Evolutionary conservation across 1,139 yeast genomes (phyloP).

Genomic region (Lodderomyces beijingensis): DNA sequence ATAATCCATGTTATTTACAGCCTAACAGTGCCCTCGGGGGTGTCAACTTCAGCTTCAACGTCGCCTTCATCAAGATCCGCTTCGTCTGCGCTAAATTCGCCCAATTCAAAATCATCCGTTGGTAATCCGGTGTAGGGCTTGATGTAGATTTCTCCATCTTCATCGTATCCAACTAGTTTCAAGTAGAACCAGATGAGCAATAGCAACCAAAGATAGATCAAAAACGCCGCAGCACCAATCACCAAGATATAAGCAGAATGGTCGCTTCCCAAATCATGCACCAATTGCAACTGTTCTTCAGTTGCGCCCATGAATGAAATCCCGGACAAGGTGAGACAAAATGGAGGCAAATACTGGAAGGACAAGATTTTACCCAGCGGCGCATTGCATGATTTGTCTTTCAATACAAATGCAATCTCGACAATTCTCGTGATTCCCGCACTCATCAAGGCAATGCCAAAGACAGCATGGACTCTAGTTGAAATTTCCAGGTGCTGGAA

Average conservation of each 20-base stretch:
- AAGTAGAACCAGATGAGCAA: constrained; percentile 55
- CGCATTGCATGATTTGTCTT: constrained; percentile 43
- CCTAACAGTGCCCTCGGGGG: background rate
- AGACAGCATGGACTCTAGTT: constrained; percentile 81
- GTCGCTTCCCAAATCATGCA: constrained; percentile 72
- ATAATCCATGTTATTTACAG: too few relatives aligned
- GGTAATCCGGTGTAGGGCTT: constrained; percentile 14
- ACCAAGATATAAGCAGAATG: constrained; percentile 78
- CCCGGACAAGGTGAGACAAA: constrained; percentile 75
- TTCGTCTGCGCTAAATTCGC: constrained; percentile 26
- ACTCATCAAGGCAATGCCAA: constrained; percentile 73
- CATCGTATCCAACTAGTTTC: constrained; percentile 44
- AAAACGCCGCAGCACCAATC: constrained; percentile 69
- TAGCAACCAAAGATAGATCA: constrained; percentile 65
- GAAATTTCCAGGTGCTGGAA: constrained; percentile 69
- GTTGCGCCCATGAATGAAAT: constrained; percentile 85
- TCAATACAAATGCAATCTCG: constrained; percentile 70
- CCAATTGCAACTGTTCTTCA: constrained; percentile 77
- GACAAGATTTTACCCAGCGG: constrained; percentile 50
- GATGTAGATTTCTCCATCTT: constrained; percentile 28
- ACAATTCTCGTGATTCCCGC: constrained; percentile 74
- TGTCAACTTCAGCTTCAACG: background rate
- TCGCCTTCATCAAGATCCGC: constrained; percentile 4
- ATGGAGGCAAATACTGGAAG: constrained; percentile 82
- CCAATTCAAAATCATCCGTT: constrained; percentile 33